These are phyloP conservation scores for Ogataea minuta DNA, from an alignment of 805 yeast species.

Conservation along the genomic window DNA sequence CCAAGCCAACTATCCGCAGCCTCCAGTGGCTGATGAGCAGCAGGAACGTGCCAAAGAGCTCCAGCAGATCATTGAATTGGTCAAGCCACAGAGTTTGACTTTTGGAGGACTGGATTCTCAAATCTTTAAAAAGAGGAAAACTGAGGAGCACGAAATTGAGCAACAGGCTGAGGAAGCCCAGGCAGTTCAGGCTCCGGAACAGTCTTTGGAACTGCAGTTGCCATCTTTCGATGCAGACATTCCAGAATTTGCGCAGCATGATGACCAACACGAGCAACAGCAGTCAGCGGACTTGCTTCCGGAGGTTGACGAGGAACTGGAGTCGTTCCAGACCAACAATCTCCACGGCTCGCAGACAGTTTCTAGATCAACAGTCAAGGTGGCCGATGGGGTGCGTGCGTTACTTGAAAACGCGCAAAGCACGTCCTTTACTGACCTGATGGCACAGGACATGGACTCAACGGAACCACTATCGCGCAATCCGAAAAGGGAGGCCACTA, in stretches of 20 bases:
- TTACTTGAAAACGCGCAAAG: slow-evolving; percentile 25
- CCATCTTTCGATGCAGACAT: slow-evolving; percentile 23
- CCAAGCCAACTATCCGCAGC: slow-evolving; percentile 30
- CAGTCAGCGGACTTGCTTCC: slow-evolving; percentile 14
- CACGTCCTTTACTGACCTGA: slow-evolving; percentile 39
- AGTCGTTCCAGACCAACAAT: slow-evolving; percentile 21
- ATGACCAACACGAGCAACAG: slow-evolving; percentile 20
- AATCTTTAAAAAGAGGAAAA: slow-evolving; percentile 18
- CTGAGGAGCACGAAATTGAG: slow-evolving; percentile 4
- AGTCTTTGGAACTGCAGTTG: slow-evolving; percentile 17
- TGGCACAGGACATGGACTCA: slow-evolving; percentile 37
- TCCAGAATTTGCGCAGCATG: slow-evolving; percentile 19
- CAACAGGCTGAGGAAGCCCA: slow-evolving; percentile 2
- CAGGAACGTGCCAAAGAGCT: slow-evolving; percentile 2
- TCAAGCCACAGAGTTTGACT: slow-evolving; percentile 11
- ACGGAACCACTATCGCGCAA: slow-evolving; percentile 37
- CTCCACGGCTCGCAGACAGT: slow-evolving; percentile 27
- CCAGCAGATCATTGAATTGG: slow-evolving; percentile 7
- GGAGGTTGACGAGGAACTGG: slow-evolving; percentile 26
- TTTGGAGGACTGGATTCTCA: slow-evolving; percentile 15
- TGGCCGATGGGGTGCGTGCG: slow-evolving; percentile 47
- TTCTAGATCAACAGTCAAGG: slow-evolving; percentile 50
- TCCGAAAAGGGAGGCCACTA: slow-evolving; percentile 59
- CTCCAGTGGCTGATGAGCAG: slow-evolving; percentile 9
- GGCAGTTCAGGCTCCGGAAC: slow-evolving; percentile 10